These are phyloP conservation scores for Pseudophaeomoniella oleicola DNA, from an alignment of 2,329 filamentous ascomycete genomes.

Conservation along the genomic window DNA sequence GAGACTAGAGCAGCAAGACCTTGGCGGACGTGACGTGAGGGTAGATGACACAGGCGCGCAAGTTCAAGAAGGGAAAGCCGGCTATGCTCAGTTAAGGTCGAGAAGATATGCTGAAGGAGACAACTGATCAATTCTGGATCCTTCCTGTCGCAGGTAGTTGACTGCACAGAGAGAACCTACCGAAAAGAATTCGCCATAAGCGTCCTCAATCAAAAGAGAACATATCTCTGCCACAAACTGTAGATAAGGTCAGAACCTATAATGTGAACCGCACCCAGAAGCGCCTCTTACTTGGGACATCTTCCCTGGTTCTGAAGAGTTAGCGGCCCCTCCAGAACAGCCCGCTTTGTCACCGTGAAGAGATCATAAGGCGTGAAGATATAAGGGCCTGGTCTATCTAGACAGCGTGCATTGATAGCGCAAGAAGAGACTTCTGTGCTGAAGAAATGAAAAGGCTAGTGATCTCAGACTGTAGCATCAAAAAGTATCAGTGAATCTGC, in stretches of 20 bases:
- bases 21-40: slow-evolving; percentile 61
- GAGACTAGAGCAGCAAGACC: slow-evolving; percentile 76
- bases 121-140: slow-evolving; percentile 2
- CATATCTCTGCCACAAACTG: slow-evolving; percentile 74
- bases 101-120: slow-evolving; percentile 60
- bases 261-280: not conserved
- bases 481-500: no score
- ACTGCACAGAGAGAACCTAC: no score
- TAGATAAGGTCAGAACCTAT: slow-evolving; percentile 1
- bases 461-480: no score
- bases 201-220: slow-evolving; percentile 73
- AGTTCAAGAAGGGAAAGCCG: slow-evolving; percentile 59
- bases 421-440: no score
- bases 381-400: no score
- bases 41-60: slow-evolving; percentile 56
- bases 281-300: slow-evolving; percentile 2
- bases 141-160: no score
- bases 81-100: slow-evolving; percentile 62
- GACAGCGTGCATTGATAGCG: no score
- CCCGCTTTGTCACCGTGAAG: not conserved
- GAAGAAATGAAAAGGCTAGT: no score
- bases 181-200: slow-evolving; percentile 81
- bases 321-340: slow-evolving; percentile 1
- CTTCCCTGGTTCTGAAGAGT: not conserved
- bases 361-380: not conserved